Evolutionary conservation across 2,329 filamentous ascomycete species (phyloP).

Genomic region (Delphinella strobiligena): DNA sequence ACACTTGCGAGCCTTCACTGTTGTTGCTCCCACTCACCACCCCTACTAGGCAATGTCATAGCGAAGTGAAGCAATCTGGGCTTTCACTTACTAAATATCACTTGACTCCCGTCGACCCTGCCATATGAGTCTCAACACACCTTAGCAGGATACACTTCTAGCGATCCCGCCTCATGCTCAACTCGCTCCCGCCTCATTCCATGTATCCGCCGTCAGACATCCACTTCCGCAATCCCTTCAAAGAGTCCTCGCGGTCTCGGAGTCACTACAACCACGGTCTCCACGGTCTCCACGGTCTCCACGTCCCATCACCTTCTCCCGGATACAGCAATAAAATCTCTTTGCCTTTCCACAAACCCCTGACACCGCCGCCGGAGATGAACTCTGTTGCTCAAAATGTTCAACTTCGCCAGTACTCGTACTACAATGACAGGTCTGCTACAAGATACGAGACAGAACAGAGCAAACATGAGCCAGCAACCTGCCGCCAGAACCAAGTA

Average conservation of each 20-base stretch:
- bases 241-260: conserved; percentile 12
- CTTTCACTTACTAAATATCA: neutral
- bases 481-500: neutral
- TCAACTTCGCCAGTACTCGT: conserved; percentile 15
- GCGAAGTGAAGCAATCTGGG: neutral
- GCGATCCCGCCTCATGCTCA: conserved; percentile 16
- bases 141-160: conserved; percentile 1
- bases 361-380: conserved; percentile 26
- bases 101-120: no score
- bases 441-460: conserved; percentile 9
- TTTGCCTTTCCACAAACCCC: conserved; percentile 13
- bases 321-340: conserved; percentile 9
- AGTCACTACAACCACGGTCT: conserved; percentile 9
- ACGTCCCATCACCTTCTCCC: conserved; percentile 8
- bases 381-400: conserved; percentile 14
- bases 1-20: conserved; percentile 6
- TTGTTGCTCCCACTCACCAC: conserved; percentile 3
- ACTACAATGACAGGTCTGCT: conserved; percentile 14
- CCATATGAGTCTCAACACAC: neutral
- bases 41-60: conserved; percentile 7
- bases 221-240: conserved; percentile 23
- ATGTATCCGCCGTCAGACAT: conserved; percentile 23
- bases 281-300: conserved; percentile 12
- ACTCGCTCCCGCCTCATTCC: conserved; percentile 13
- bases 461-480: conserved; percentile 9